Conservation (phyloP, 164 flowering plant genomes). For the Chimonanthus praecox region DNA sequence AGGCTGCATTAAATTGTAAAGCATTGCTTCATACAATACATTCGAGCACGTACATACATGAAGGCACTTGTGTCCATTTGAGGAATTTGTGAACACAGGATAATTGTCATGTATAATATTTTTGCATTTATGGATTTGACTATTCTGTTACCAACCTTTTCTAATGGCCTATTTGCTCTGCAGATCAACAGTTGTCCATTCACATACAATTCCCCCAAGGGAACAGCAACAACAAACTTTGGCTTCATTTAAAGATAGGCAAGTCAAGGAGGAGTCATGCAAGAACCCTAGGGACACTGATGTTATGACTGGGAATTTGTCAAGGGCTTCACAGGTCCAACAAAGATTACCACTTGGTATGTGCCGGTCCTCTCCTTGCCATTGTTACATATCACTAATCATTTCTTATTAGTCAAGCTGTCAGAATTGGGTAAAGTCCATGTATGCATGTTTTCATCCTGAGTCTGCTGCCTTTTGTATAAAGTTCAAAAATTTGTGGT, state of each 20-base stretch:
- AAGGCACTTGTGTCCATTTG: no score
- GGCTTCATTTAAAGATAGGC: constrained; percentile 31
- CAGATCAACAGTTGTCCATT: constrained; percentile 80
- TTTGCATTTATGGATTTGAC: neutral
- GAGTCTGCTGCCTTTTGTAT: neutral
- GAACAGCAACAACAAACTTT: constrained; percentile 39
- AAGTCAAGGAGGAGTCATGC: constrained; percentile 28
- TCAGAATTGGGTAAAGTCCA: neutral
- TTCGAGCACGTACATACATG: no score
- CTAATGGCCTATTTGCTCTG: constrained; percentile 1
- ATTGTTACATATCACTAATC: neutral
- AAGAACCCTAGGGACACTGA: constrained; percentile 35
- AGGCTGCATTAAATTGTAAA: no score
- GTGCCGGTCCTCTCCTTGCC: neutral
- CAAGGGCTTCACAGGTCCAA: constrained; percentile 40
- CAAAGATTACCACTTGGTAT: constrained; percentile 31
- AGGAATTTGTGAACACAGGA: no score
- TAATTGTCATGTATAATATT: no score
- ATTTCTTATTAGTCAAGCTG: neutral
- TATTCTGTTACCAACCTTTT: neutral
- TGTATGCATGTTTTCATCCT: neutral
- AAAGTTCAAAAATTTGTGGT: neutral
- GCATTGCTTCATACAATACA: no score
- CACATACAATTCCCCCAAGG: constrained; percentile 49
- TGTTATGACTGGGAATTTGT: constrained; percentile 28